phyloP scores from a whole-genome alignment of 495 filamentous ascomycete species.

The Lentithecium fluviatile region DNA sequence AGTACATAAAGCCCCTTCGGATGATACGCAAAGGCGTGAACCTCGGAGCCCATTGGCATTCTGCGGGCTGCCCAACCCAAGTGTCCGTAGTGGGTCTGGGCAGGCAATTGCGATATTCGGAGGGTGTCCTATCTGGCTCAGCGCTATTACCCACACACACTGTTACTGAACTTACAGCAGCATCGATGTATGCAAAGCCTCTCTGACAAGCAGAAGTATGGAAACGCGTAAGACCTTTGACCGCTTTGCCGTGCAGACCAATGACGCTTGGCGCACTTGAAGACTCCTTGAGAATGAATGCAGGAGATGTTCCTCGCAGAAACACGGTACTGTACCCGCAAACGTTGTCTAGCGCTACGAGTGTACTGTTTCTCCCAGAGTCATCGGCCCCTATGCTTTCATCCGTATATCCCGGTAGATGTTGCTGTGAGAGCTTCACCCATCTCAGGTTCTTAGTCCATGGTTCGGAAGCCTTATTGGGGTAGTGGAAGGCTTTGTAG shows the following conservation, averaged over 20 bases:
- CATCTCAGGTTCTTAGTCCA: slow-evolving; percentile 59
- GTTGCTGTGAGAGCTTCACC: slow-evolving; percentile 66
- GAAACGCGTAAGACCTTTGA: slow-evolving; percentile 67
- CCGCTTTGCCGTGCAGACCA: slow-evolving; percentile 61
- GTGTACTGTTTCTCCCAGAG: slow-evolving; percentile 48
- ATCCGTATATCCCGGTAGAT: slow-evolving; percentile 54
- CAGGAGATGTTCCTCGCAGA: slow-evolving; percentile 71
- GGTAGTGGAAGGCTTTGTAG: slow-evolving; percentile 72
- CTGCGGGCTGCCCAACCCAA: slow-evolving; percentile 68
- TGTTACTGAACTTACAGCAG: slow-evolving; percentile 42
- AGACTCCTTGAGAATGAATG: slow-evolving; percentile 75
- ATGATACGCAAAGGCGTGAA: slow-evolving; percentile 75
- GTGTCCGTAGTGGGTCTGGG: slow-evolving; percentile 61
- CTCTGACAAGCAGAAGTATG: slow-evolving; percentile 70
- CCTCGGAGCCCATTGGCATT: slow-evolving; percentile 65
- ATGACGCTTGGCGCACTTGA: slow-evolving; percentile 71
- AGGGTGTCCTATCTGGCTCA: slow-evolving; percentile 53
- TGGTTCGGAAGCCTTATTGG: slow-evolving; percentile 41
- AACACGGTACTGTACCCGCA: slow-evolving; percentile 77
- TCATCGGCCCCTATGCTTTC: slow-evolving; percentile 45
- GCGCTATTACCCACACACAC: neutral
- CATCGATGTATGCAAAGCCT: slow-evolving; percentile 79
- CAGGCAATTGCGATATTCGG: slow-evolving; percentile 65
- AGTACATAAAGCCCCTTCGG: slow-evolving; percentile 73
- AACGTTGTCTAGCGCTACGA: slow-evolving; percentile 65